Conservation (phyloP, 2,329 filamentous ascomycete genomes). For the Xylaria sp. region DNA sequence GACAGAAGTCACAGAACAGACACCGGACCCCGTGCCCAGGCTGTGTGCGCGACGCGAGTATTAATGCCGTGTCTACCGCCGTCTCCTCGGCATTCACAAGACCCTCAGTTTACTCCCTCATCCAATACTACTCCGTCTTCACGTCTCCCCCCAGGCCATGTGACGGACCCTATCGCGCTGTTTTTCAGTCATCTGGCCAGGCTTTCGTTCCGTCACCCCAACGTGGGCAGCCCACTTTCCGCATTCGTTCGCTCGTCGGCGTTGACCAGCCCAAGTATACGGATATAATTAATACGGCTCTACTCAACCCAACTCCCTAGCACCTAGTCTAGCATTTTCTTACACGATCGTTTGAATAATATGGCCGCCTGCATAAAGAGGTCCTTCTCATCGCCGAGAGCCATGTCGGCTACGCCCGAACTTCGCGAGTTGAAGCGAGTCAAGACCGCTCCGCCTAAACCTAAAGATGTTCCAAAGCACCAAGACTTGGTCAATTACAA, state of each 20-base stretch:
- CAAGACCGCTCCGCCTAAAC: conserved; percentile 32
- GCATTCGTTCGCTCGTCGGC: conserved; percentile 12
- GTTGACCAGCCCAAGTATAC: background rate
- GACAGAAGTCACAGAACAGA: no score
- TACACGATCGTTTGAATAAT: background rate
- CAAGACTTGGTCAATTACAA: conserved; percentile 71
- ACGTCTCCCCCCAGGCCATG: background rate
- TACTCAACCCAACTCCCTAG: background rate
- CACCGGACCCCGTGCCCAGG: no score
- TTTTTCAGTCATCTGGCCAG: conserved; percentile 7
- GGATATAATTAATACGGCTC: background rate
- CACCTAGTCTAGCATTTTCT: background rate
- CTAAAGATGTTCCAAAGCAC: conserved; percentile 57
- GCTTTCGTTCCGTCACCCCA: conserved; percentile 1
- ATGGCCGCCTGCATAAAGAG: conserved; percentile 25
- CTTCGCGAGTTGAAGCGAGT: conserved; percentile 29
- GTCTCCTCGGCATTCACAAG: conserved; percentile 7
- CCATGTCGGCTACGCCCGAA: conserved; percentile 30
- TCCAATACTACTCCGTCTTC: background rate
- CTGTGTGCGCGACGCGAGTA: conserved; percentile 4
- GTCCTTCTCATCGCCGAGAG: conserved; percentile 17
- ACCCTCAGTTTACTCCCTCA: conserved; percentile 2
- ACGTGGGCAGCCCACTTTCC: conserved; percentile 21
- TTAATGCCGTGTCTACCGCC: conserved; percentile 26
- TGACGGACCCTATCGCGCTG: conserved; percentile 1